phyloP scores from a whole-genome alignment of 176 grass and related monocot species.

The Hordeum marinum region DNA sequence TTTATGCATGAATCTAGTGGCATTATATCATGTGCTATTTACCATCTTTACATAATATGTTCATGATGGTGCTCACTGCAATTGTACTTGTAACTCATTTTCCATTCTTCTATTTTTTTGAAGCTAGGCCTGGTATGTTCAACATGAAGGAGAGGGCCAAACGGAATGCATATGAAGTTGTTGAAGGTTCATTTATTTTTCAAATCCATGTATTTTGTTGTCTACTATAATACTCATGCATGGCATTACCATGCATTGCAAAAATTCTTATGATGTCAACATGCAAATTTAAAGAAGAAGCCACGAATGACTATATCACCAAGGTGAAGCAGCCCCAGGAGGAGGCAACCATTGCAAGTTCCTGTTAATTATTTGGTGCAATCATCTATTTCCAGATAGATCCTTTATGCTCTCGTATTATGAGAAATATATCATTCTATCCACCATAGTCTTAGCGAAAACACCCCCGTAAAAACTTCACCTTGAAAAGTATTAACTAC shows the following conservation, averaged over 20 bases:
- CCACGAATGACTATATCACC: conserved; percentile 75
- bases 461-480: too few relatives aligned
- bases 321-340: conserved; percentile 82
- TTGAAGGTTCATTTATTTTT: conserved; percentile 50
- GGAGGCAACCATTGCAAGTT: conserved; percentile 33
- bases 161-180: conserved; percentile 84
- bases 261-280: conserved; percentile 7
- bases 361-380: conserved; percentile 7
- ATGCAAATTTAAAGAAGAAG: conserved; percentile 76
- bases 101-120: not conserved
- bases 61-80: not conserved
- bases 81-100: not conserved
- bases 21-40: not conserved
- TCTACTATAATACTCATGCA: not conserved
- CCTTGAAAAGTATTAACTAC: too few relatives aligned
- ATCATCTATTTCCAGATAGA: conserved; percentile 4
- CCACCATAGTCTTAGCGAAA: not conserved
- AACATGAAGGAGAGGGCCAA: conserved; percentile 54
- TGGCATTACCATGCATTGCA: not conserved
- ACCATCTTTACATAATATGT: not conserved
- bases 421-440: conserved; percentile 10
- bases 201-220: not conserved
- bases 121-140: conserved; percentile 62
- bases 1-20: not conserved
- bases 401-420: conserved; percentile 9